Percentiles rank a stretch among this genome's conserved stretches.
These are phyloP conservation scores for Coemansia sp. DNA, from an alignment of 192 early-diverging fungal genomes.

Conservation along the genomic window DNA sequence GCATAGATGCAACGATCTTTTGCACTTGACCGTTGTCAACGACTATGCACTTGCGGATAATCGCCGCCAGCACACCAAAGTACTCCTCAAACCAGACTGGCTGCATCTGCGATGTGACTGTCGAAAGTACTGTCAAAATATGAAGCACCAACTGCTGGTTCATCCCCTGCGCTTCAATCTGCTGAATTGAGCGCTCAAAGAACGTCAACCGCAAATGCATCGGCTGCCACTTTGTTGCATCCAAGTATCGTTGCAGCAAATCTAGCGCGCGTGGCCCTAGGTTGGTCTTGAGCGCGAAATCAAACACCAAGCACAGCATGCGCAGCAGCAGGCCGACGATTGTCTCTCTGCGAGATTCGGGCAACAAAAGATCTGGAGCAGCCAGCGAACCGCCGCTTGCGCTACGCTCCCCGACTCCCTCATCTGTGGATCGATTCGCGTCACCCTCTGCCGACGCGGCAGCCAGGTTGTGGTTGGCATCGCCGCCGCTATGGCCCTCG, in stretches of 20 bases:
- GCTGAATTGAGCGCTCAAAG: constrained; percentile 54
- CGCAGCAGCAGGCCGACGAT: constrained; percentile 50
- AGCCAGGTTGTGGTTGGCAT: not conserved
- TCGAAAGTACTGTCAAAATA: constrained; percentile 43
- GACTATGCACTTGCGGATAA: constrained; percentile 57
- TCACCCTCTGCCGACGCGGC: not conserved
- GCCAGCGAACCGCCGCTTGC: not conserved
- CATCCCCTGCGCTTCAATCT: constrained; percentile 51
- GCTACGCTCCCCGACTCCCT: too few species aligned
- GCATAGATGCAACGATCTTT: constrained; percentile 67
- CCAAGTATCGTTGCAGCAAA: constrained; percentile 41
- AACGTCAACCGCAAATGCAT: constrained; percentile 52
- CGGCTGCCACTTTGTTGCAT: constrained; percentile 33
- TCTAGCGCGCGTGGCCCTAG: constrained; percentile 43
- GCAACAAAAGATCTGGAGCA: constrained; percentile 22
- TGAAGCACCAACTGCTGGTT: constrained; percentile 55
- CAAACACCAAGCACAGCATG: constrained; percentile 52
- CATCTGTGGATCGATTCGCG: not conserved
- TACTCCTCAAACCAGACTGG: constrained; percentile 55
- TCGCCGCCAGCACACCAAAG: constrained; percentile 32
- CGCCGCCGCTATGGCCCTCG: constrained; percentile 30
- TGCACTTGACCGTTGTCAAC: constrained; percentile 75
- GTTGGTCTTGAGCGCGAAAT: constrained; percentile 49
- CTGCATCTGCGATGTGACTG: constrained; percentile 50
- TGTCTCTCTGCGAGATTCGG: constrained; percentile 44